Base-by-base conservation (phyloP, 495 filamentous ascomycete species). In the Neurospora terricola region DNA sequence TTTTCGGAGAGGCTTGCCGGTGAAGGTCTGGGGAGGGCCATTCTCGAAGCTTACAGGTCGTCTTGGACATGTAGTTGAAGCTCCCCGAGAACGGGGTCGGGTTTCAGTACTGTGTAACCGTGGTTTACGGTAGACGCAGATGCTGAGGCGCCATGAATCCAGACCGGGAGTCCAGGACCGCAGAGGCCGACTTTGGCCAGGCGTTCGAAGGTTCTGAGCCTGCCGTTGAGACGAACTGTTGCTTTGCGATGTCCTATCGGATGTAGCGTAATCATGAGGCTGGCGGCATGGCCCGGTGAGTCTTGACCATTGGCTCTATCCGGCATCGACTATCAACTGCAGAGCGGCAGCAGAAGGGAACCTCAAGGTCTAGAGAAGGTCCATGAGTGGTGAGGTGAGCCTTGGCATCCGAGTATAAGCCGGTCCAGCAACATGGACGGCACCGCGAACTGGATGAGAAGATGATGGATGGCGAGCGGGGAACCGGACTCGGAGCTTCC, bases 201-300 rank as follows among this genome's bases (percentile, higher is more conserved):
- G 9, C 27, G 14, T 18, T 66, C 12, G 27, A 66, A 30, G 14
- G 54, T 66, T 66, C 14, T 66, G 54, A 66, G 54, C 30, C 30
- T 66, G 54, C 27, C 27, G 12, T 66, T 3, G 54, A 66, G 54
- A 66, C 27, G 36, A 71, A 36, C 42, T 62, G 36, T 12, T 36
- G 71, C 30, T 27, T 38, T 38, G 34, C 34, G 21, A 68, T 16
- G 69, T 72, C 79, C 78, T 79, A 80, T 81, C 79, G 77, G 79
- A 77, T 75, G 69, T 69, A 45, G 72, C 74, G 72, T 76, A 71
- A 71, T 77, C 75, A 78, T 79, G 78, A 81, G 79, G 78, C 77
- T 76, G 74, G 77, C 77, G 79, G 74, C 78, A 79, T 74, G 48
- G 72, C 62, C 75, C 76, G 76, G 76, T 74, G 71, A 79, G 74